Evolutionary conservation across 148 eudicot genomes (phyloP).

Genomic region (Vaccinium vitisidaea): DNA sequence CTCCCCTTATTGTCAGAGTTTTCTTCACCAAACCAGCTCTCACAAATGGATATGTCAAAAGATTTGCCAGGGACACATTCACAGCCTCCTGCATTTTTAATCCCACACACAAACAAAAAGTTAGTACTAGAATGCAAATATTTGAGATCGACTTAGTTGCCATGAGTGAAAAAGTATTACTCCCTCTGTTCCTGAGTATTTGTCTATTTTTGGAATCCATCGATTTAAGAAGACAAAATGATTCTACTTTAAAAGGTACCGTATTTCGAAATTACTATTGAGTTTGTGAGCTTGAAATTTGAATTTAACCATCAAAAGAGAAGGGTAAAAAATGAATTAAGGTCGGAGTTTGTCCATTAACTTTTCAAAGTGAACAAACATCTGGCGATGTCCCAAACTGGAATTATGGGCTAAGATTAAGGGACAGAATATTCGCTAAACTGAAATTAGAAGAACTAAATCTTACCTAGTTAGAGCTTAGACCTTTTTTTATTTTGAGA

Average conservation of each 20-base stretch:
- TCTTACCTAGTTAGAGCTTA: no score
- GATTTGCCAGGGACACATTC: slow-evolving; percentile 75
- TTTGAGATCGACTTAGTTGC: background rate
- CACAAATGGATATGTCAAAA: slow-evolving; percentile 89
- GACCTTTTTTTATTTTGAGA: no score
- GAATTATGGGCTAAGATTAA: no score
- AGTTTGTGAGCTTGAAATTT: background rate
- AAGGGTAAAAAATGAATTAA: background rate
- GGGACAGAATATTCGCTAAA: no score
- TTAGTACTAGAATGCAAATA: background rate
- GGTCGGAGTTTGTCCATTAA: background rate
- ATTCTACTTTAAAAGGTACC: background rate
- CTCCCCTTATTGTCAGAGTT: slow-evolving; percentile 60
- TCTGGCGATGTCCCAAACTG: no score
- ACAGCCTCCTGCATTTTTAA: slow-evolving; percentile 76
- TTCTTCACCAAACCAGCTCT: slow-evolving; percentile 64
- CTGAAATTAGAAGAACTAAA: no score
- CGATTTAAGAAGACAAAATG: background rate
- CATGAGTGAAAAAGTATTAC: background rate
- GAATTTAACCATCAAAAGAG: no score
- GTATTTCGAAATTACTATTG: background rate
- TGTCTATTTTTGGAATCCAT: background rate
- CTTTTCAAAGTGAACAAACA: background rate
- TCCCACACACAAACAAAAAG: background rate
- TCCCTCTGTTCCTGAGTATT: background rate